These are phyloP conservation scores for Boletus subparvulus DNA, from an alignment of 768 basidiomycete species.

Conservation along the genomic window DNA sequence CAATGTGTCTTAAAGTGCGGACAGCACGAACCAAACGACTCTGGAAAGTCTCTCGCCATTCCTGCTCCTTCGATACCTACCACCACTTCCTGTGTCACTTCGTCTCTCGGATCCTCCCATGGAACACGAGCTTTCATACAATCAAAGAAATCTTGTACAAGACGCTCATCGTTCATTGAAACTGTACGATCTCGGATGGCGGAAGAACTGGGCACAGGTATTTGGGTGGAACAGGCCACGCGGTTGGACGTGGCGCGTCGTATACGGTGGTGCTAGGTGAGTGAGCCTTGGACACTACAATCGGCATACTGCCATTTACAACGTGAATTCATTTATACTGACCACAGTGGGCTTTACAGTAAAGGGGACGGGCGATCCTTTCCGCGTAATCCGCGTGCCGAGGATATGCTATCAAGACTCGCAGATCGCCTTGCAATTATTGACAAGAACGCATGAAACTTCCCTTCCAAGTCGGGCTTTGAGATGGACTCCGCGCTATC, in stretches of 20 bases:
- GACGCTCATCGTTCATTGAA: slow-evolving; percentile 60
- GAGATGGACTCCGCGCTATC: background rate
- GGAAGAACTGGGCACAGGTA: slow-evolving; percentile 66
- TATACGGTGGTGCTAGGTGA: slow-evolving; percentile 66
- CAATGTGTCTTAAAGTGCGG: background rate
- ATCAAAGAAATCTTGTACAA: slow-evolving; percentile 64
- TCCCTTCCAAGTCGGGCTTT: background rate
- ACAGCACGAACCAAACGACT: slow-evolving; percentile 85
- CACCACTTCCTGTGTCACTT: slow-evolving; percentile 49
- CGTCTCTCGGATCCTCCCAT: slow-evolving; percentile 67
- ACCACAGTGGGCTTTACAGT: slow-evolving; percentile 32
- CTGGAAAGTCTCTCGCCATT: slow-evolving; percentile 76
- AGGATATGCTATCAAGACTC: slow-evolving; percentile 63
- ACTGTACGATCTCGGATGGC: slow-evolving; percentile 74
- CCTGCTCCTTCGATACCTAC: slow-evolving; percentile 67
- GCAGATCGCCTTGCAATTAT: slow-evolving; percentile 59
- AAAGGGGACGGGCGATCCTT: slow-evolving; percentile 67
- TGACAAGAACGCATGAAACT: slow-evolving; percentile 47
- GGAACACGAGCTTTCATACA: slow-evolving; percentile 67
- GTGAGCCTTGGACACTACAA: slow-evolving; percentile 22
- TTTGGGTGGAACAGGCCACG: slow-evolving; percentile 56
- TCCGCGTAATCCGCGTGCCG: slow-evolving; percentile 65
- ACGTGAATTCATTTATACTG: background rate
- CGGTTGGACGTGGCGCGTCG: slow-evolving; percentile 53
- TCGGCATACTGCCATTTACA: background rate